Base-by-base conservation (phyloP, 345 rosid genomes). In the Salix exigua region DNA sequence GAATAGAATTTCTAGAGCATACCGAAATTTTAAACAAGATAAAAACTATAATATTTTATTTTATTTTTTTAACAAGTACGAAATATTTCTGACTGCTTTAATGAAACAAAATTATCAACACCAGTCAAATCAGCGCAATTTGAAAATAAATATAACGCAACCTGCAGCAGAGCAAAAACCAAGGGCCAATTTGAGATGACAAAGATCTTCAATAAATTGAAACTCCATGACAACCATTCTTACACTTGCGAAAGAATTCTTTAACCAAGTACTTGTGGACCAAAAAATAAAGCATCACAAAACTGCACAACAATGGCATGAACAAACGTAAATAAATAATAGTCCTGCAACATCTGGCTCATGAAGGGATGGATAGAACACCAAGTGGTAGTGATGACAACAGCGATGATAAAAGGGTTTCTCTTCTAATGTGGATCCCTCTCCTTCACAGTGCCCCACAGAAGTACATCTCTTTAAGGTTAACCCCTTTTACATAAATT, bases 301-400 rank as follows among this genome's bases (percentile, higher is more conserved):
- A 80, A 67, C 76, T 66, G 73, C 79, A 42, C 68, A 75, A 38
- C 58, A 33, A 63, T 17, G 31, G 44, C 48, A 51, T n/a, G 17
- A 35, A 8, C 58, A 11, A 42, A 61, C 53, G 28, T 30, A 2
- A 58, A n/a, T 35, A 35, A 35, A 35, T 35, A 35, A 35, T 10
- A 71, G 42, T 8, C 62, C 42, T 21, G 26, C 19, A 50, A 28
- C 37, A 26, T 11, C 35, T 8, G 30, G 30, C 62, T 31, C 68
- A 42, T 62, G 30, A 2, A 40, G 44, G 75, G 66, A 35, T 40
- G 9, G 18, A 33, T 25, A 53, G 48, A 6, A 69, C 79, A 71
- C 55, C 51, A 37, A 25, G 71, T 26, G 74, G 71, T 8, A 16
- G 28, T 16, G 33, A 61, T 12, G 28, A 19, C 40, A 42, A 55